Evolutionary conservation across 1,284 basidiomycete species (phyloP).

Genomic region (Naganishia liquefaciens): DNA sequence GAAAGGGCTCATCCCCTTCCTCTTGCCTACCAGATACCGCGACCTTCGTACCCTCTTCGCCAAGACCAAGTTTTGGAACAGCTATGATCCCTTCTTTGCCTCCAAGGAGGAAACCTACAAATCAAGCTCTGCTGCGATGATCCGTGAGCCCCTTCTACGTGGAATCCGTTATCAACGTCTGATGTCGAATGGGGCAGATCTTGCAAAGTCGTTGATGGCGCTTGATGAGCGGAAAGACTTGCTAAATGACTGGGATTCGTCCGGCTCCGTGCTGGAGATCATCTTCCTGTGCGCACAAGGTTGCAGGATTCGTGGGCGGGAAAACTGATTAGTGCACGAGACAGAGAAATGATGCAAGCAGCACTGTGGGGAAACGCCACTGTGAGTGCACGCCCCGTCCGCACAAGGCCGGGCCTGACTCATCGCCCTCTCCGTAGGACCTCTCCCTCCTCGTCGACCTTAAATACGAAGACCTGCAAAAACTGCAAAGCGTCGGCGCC

Average conservation of each 20-base stretch:
- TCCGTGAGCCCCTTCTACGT: slow-evolving; percentile 58
- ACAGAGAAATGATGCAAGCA: slow-evolving; percentile 53
- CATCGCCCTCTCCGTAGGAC: slow-evolving; percentile 39
- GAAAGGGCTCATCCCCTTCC: slow-evolving; percentile 19
- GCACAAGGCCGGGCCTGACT: neutral
- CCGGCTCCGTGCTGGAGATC: slow-evolving; percentile 48
- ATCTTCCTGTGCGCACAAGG: slow-evolving; percentile 47
- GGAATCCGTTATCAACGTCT: neutral
- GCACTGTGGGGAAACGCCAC: slow-evolving; percentile 55
- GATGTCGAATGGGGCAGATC: slow-evolving; percentile 45
- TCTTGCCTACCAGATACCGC: slow-evolving; percentile 66
- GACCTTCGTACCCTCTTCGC: slow-evolving; percentile 75
- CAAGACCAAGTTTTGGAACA: slow-evolving; percentile 69
- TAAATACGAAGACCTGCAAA: slow-evolving; percentile 69
- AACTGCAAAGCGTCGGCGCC: slow-evolving; percentile 76
- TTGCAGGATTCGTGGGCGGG: neutral
- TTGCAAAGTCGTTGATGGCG: slow-evolving; percentile 48
- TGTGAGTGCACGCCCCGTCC: slow-evolving; percentile 34
- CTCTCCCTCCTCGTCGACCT: slow-evolving; percentile 54
- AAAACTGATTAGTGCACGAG: too few relatives aligned
- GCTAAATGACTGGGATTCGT: slow-evolving; percentile 39
- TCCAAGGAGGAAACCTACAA: slow-evolving; percentile 83
- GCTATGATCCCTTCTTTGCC: slow-evolving; percentile 79
- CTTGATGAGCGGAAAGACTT: slow-evolving; percentile 42
- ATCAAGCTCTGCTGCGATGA: slow-evolving; percentile 74